These are phyloP conservation scores for Lodderomyces parapsilosis DNA, from an alignment of 1,139 yeast genomes.

Conservation along the genomic window DNA sequence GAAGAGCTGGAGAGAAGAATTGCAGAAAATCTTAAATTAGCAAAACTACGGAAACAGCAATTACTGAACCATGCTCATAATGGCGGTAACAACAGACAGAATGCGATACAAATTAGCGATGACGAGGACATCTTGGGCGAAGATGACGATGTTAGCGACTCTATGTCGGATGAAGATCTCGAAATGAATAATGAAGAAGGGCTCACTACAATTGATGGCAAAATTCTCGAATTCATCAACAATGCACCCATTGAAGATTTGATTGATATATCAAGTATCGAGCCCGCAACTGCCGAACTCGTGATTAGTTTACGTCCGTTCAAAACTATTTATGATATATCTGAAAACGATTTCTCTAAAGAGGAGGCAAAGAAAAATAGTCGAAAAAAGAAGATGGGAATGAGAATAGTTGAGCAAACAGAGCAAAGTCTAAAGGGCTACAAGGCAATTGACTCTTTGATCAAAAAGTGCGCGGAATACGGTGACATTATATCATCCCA, in stretches of 20 bases:
- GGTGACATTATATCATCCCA: constrained; percentile 71
- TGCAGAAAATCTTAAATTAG: constrained; percentile 28
- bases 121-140: constrained; percentile 48
- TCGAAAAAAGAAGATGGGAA: constrained; percentile 63
- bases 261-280: constrained; percentile 73
- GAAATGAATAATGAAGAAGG: constrained; percentile 35
- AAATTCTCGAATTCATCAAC: constrained; percentile 76
- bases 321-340: constrained; percentile 52
- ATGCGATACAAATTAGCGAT: constrained; percentile 25
- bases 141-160: constrained; percentile 39
- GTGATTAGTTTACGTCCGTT: constrained; percentile 72
- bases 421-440: constrained; percentile 77
- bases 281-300: constrained; percentile 62
- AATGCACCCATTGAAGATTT: constrained; percentile 73
- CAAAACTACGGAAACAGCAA: constrained; percentile 16
- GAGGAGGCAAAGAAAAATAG: constrained; percentile 35
- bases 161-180: constrained; percentile 40
- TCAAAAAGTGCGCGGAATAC: constrained; percentile 76
- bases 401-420: constrained; percentile 70
- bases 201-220: constrained; percentile 55
- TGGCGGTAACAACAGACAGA: neutral
- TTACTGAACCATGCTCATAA: neutral
- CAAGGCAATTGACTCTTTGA: constrained; percentile 88
- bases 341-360: constrained; percentile 30
- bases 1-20: constrained; percentile 41